phyloP scores from a whole-genome alignment of 1,139 yeast species.

The Yamadazyma sp. region DNA sequence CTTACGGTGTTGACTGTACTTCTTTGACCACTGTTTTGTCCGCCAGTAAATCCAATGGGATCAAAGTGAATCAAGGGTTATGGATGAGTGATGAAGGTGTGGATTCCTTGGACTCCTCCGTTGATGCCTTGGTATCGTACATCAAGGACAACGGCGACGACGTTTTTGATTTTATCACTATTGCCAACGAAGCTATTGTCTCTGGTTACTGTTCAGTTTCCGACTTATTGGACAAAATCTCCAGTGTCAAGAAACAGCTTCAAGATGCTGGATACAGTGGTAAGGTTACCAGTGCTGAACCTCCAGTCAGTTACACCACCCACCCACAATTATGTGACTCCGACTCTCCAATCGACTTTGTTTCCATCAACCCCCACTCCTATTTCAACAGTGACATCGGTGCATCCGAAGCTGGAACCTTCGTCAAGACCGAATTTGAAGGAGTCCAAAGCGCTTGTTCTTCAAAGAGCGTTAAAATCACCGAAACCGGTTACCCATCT shows the following conservation, averaged over 20 bases:
- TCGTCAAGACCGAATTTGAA: conserved; percentile 60
- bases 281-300: conserved; percentile 78
- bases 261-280: conserved; percentile 76
- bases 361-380: conserved; percentile 85
- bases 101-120: conserved; percentile 63
- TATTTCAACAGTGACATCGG: conserved; percentile 66
- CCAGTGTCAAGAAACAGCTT: conserved; percentile 58
- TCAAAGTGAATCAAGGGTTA: conserved; percentile 81
- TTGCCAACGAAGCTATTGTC: conserved; percentile 85
- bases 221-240: conserved; percentile 62
- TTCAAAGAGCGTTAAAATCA: conserved; percentile 50
- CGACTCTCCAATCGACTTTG: conserved; percentile 66
- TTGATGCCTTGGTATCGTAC: conserved; percentile 53
- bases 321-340: conserved; percentile 66
- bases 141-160: conserved; percentile 61
- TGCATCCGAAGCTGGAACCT: conserved; percentile 73
- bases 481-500: conserved; percentile 92
- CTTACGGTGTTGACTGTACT: conserved; percentile 86
- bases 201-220: conserved; percentile 57
- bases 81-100: conserved; percentile 70
- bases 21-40: conserved; percentile 67
- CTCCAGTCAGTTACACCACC: conserved; percentile 69
- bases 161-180: conserved; percentile 68
- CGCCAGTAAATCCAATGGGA: conserved; percentile 57
- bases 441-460: conserved; percentile 55